Conservation (phyloP, 1,284 basidiomycete species). For the Bondarzewia mesenterica region DNA sequence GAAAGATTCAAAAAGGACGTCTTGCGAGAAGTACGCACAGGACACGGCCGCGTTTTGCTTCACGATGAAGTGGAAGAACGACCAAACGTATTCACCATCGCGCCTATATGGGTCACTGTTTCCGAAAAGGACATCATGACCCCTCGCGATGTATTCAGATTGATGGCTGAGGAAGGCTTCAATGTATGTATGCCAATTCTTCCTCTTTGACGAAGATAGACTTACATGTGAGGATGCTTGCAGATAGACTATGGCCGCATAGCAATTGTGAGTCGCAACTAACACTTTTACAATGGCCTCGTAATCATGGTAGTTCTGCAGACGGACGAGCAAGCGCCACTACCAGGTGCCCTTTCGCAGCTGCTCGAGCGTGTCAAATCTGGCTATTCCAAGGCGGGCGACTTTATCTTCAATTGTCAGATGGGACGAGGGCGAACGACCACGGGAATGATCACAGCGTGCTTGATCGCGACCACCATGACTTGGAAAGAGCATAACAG, state of each 20-base stretch:
- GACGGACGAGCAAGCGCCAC: conserved; percentile 95
- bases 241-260: conserved; percentile 85
- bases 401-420: conserved; percentile 86
- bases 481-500: conserved; percentile 43
- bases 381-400: conserved; percentile 57
- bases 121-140: conserved; percentile 88
- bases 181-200: conserved; percentile 35
- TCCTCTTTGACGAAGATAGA: background rate
- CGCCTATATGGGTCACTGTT: conserved; percentile 86
- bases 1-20: conserved; percentile 85
- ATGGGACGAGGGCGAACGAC: conserved; percentile 82
- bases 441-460: conserved; percentile 90
- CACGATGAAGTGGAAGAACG: conserved; percentile 96
- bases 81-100: conserved; percentile 83
- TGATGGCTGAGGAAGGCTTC: conserved; percentile 71
- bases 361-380: conserved; percentile 67
- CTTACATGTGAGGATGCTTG: background rate
- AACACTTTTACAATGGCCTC: conserved; percentile 2
- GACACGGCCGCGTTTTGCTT: conserved; percentile 79
- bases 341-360: conserved; percentile 77
- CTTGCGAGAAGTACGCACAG: conserved; percentile 66
- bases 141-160: conserved; percentile 78
- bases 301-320: conserved; percentile 22
- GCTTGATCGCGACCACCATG: conserved; percentile 76
- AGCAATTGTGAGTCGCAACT: conserved; percentile 61